Evolutionary conservation across 2,329 filamentous ascomycete genomes (phyloP).

Genomic region (Sordariomycetes sp.): DNA sequence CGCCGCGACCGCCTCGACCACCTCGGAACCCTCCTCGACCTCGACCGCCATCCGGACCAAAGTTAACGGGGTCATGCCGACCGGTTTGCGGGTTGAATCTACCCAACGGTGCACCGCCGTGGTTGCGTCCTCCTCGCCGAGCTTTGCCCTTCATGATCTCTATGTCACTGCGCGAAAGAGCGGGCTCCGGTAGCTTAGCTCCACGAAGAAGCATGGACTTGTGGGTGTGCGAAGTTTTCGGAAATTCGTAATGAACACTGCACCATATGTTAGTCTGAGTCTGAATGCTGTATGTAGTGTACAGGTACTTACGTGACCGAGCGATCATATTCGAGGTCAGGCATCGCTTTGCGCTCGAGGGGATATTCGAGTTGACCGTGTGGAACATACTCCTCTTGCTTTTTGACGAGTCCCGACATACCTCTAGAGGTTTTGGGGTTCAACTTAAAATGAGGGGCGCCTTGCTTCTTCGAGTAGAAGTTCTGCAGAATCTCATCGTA

Average conservation of each 20-base stretch:
- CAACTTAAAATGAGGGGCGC: constrained; percentile 56
- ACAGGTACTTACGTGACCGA: constrained; percentile 64
- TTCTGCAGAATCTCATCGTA: constrained; percentile 77
- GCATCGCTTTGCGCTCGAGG: constrained; percentile 61
- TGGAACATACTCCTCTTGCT: constrained; percentile 76
- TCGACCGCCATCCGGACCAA: constrained; percentile 14
- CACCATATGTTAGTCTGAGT: constrained; percentile 17
- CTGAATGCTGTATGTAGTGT: background rate
- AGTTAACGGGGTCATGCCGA: constrained; percentile 16
- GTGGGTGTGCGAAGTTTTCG: constrained; percentile 61
- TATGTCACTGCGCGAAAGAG: constrained; percentile 67
- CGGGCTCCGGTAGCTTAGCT: constrained; percentile 61
- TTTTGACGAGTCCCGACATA: constrained; percentile 70
- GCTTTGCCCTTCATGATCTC: constrained; percentile 61
- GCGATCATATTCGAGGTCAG: constrained; percentile 73
- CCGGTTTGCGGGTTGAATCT: constrained; percentile 8
- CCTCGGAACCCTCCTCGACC: constrained; percentile 4
- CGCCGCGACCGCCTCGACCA: constrained; percentile 3
- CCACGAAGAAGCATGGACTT: constrained; percentile 93
- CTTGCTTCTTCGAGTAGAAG: constrained; percentile 89
- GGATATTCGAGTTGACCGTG: constrained; percentile 76
- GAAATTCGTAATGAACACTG: constrained; percentile 82
- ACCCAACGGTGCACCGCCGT: constrained; percentile 16
- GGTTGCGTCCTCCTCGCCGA: constrained; percentile 32
- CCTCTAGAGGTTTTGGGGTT: constrained; percentile 69